These are phyloP conservation scores for Dendrobium officinale DNA, from an alignment of 106 monocot genomes.

Conservation along the genomic window DNA sequence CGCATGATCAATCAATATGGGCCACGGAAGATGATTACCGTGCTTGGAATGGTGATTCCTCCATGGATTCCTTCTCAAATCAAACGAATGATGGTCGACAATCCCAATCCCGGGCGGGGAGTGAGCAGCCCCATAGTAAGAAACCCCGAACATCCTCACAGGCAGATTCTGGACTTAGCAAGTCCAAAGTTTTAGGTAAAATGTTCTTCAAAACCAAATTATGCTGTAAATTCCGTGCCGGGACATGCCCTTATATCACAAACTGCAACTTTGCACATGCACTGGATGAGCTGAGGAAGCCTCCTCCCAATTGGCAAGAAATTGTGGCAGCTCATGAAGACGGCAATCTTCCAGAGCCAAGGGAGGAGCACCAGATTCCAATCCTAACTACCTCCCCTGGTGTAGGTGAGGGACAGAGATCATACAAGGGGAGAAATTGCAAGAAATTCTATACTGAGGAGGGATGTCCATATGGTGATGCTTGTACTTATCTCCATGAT, in stretches of 20 bases:
- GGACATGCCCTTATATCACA: conserved; percentile 85
- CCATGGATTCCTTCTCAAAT: conserved; percentile 34
- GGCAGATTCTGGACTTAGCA: conserved; percentile 27
- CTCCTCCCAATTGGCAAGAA: conserved; percentile 95
- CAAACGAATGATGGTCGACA: conserved; percentile 18
- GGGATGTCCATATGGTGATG: conserved; percentile 89
- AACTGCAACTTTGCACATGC: conserved; percentile 98
- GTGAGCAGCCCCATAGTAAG: conserved; percentile 71
- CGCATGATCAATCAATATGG: no score
- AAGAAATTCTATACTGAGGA: conserved; percentile 96
- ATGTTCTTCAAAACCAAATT: conserved; percentile 99
- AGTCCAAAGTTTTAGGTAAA: conserved; percentile 69
- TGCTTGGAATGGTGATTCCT: conserved; percentile 31
- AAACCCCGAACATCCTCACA: conserved; percentile 31
- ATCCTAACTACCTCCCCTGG: conserved; percentile 31
- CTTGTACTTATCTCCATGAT: conserved; percentile 83
- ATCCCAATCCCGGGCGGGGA: conserved; percentile 36
- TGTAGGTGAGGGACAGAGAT: conserved; percentile 48
- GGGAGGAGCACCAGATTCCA: conserved; percentile 91
- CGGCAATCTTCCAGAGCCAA: conserved; percentile 16
- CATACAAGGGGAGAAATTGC: conserved; percentile 78
- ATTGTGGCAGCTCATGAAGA: conserved; percentile 78
- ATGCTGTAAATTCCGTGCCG: conserved; percentile 88
- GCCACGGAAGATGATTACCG: no score
- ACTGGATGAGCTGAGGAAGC: conserved; percentile 90